Percentiles rank a stretch among this genome's conserved stretches.
Conservation (phyloP, 352 stramenopile genomes). For the Globisporangium viniferum region DNA sequence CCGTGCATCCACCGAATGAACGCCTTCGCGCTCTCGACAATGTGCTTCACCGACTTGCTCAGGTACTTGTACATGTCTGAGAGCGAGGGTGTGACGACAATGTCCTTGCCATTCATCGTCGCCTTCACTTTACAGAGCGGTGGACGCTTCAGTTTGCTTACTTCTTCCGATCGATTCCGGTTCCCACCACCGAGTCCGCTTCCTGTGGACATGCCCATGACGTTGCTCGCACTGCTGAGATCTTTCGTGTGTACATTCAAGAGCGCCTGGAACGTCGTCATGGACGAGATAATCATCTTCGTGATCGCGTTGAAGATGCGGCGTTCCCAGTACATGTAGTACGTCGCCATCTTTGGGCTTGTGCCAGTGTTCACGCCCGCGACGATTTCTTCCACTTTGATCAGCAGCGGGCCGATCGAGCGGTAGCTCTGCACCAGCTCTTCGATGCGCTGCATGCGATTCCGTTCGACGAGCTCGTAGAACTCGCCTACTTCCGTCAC, state of each 20-base stretch:
- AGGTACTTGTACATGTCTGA: slow-evolving; percentile 96
- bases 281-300: slow-evolving; percentile 94
- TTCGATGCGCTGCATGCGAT: slow-evolving; percentile 89
- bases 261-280: slow-evolving; percentile 93
- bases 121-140: slow-evolving; percentile 93
- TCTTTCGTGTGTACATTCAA: slow-evolving; percentile 89
- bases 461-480: slow-evolving; percentile 92
- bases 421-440: slow-evolving; percentile 92
- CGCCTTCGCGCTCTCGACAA: slow-evolving; percentile 92
- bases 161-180: slow-evolving; percentile 42
- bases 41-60: slow-evolving; percentile 92
- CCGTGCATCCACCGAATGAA: slow-evolving; percentile 96
- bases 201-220: slow-evolving; percentile 37
- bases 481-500: slow-evolving; percentile 93
- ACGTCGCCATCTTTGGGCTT: slow-evolving; percentile 89
- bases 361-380: slow-evolving; percentile 90
- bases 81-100: slow-evolving; percentile 91
- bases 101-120: slow-evolving; percentile 94
- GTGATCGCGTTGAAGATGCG: slow-evolving; percentile 96
- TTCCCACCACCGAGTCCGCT: slow-evolving; percentile 14
- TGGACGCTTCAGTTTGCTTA: slow-evolving; percentile 71
- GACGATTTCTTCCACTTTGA: slow-evolving; percentile 96
- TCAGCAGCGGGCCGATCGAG: slow-evolving; percentile 90
- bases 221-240: slow-evolving; percentile 42
- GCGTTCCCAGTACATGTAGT: slow-evolving; percentile 97